Conservation (phyloP, 495 filamentous ascomycete genomes). For the Xylaria longipes region DNA sequence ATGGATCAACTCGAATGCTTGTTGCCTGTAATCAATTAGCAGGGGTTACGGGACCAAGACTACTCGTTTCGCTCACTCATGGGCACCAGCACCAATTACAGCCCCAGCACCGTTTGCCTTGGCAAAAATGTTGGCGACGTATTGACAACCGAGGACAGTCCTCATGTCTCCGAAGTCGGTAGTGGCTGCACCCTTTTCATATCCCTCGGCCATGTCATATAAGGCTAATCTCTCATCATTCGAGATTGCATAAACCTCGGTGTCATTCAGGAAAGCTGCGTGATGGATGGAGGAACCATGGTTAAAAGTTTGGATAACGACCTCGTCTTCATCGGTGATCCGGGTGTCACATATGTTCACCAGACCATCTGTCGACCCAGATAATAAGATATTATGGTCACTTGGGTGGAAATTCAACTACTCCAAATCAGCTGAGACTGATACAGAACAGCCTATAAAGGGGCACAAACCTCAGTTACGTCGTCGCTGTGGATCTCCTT, state of each 20-base stretch:
- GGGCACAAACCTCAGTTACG: slow-evolving; percentile 71
- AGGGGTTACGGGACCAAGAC: slow-evolving; percentile 1
- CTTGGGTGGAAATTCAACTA: slow-evolving; percentile 76
- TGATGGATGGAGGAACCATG: slow-evolving; percentile 83
- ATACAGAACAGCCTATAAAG: not conserved
- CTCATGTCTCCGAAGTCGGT: slow-evolving; percentile 79
- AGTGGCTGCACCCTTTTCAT: slow-evolving; percentile 61
- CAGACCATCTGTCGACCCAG: slow-evolving; percentile 90
- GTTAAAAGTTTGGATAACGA: slow-evolving; percentile 85
- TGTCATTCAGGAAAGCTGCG: slow-evolving; percentile 75
- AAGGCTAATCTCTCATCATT: slow-evolving; percentile 83
- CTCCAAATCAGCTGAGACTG: not conserved
- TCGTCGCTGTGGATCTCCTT: slow-evolving; percentile 92
- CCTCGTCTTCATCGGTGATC: slow-evolving; percentile 83
- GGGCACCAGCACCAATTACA: slow-evolving; percentile 66
- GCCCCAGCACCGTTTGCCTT: slow-evolving; percentile 61
- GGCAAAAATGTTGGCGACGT: slow-evolving; percentile 74
- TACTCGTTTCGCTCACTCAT: slow-evolving; percentile 53
- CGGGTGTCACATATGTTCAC: slow-evolving; percentile 82
- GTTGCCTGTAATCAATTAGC: slow-evolving; percentile 53
- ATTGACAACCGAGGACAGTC: slow-evolving; percentile 74
- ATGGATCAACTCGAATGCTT: slow-evolving; percentile 72
- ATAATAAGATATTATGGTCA: slow-evolving; percentile 69
- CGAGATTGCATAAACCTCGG: slow-evolving; percentile 74
- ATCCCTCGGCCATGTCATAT: slow-evolving; percentile 68